Percentiles rank a stretch among this genome's conserved stretches.
These are phyloP conservation scores for Diaporthe sp. DNA, from an alignment of 2,329 filamentous ascomycete genomes.

Conservation along the genomic window DNA sequence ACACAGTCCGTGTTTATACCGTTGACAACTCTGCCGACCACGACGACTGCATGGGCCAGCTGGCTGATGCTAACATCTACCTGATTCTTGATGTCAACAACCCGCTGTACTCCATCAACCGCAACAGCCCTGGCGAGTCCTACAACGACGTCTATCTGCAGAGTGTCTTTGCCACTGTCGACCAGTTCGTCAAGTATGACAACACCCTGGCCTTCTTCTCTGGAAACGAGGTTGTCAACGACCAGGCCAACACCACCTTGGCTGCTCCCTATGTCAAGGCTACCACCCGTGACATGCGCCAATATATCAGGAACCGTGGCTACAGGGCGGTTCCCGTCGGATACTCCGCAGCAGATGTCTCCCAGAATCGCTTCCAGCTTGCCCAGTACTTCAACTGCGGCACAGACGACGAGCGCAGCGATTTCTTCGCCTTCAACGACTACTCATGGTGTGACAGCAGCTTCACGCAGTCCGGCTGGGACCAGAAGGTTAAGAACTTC, in stretches of 20 bases:
- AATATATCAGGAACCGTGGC: conserved; percentile 73
- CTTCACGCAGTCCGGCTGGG: conserved; percentile 82
- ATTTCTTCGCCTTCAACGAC: conserved; percentile 88
- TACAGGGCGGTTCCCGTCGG: conserved; percentile 80
- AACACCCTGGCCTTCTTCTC: conserved; percentile 92
- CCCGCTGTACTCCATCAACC: conserved; percentile 90
- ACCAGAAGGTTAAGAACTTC: conserved; percentile 90
- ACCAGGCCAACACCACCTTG: conserved; percentile 70
- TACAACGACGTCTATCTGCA: conserved; percentile 91
- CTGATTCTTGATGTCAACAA: conserved; percentile 92
- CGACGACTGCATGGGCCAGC: conserved; percentile 84
- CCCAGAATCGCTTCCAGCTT: conserved; percentile 87
- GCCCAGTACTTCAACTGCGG: conserved; percentile 96
- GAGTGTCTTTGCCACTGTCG: conserved; percentile 88
- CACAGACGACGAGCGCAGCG: conserved; percentile 82
- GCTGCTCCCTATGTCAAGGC: conserved; percentile 83
- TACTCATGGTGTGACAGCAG: conserved; percentile 87
- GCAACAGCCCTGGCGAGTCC: conserved; percentile 76
- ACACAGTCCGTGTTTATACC: conserved; percentile 92
- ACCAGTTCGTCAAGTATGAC: conserved; percentile 83
- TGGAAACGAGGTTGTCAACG: conserved; percentile 85
- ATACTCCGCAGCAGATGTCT: conserved; percentile 84
- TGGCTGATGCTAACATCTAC: conserved; percentile 90
- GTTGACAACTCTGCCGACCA: conserved; percentile 88
- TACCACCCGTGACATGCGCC: conserved; percentile 80